These are phyloP conservation scores for Arthroderma sp. DNA, from an alignment of 2,329 filamentous ascomycete genomes.

Conservation along the genomic window DNA sequence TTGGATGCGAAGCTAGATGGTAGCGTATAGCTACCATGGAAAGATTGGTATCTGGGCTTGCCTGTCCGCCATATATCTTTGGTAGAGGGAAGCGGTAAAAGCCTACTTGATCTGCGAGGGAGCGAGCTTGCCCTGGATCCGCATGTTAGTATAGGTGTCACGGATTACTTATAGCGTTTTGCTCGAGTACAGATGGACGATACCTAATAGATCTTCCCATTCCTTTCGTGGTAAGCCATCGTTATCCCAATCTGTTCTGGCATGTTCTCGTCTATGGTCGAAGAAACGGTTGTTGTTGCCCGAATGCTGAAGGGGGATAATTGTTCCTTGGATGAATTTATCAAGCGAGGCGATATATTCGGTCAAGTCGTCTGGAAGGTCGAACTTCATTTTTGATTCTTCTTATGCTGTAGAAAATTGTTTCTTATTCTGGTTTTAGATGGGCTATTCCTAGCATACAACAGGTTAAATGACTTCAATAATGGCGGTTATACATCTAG, in stretches of 20 bases:
- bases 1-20: constrained; percentile 42
- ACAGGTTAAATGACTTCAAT: no score
- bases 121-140: constrained; percentile 27
- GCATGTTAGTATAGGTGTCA: neutral
- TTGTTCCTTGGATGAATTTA: constrained; percentile 43
- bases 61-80: constrained; percentile 41
- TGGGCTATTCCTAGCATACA: neutral
- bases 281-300: constrained; percentile 53
- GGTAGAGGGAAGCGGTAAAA: constrained; percentile 49
- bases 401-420: no score
- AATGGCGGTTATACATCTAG: no score
- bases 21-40: constrained; percentile 52
- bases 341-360: constrained; percentile 40
- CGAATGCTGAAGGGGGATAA: constrained; percentile 41
- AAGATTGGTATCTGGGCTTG: constrained; percentile 39
- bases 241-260: constrained; percentile 48
- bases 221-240: constrained; percentile 44
- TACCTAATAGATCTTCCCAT: constrained; percentile 43
- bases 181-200: neutral
- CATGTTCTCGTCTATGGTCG: constrained; percentile 49
- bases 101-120: constrained; percentile 44
- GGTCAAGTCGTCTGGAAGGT: constrained; percentile 39
- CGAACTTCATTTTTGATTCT: constrained; percentile 38
- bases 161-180: neutral
- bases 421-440: neutral